These are phyloP conservation scores for Nannizzia gypsea DNA, from an alignment of 2,329 filamentous ascomycete genomes.

Conservation along the genomic window DNA sequence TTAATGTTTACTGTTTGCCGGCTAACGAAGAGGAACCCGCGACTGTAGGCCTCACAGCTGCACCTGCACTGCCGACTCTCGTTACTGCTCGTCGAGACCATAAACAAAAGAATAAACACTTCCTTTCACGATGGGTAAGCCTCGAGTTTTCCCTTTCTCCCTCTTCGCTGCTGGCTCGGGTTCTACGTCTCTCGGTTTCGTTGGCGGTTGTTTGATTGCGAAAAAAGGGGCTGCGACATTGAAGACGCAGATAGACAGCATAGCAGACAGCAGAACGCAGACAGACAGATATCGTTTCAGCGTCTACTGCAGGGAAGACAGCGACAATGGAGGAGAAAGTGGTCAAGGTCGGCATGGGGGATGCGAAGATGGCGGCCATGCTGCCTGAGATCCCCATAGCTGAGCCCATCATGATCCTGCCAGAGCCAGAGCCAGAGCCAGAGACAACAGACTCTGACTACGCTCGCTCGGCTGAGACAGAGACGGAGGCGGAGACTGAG, in stretches of 20 bases:
- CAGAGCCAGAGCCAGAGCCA: not conserved
- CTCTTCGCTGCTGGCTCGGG: not conserved
- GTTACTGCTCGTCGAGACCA: not conserved
- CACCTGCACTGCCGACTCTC: not conserved
- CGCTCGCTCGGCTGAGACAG: too few relatives aligned
- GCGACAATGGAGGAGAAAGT: not conserved
- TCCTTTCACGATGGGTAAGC: conserved; percentile 28
- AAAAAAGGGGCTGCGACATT: not conserved
- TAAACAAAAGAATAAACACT: not conserved
- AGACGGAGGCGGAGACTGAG: too few relatives aligned
- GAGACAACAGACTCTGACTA: conserved; percentile 1
- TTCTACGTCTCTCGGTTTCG: not conserved
- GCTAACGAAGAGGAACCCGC: not conserved
- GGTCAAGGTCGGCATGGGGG: not conserved
- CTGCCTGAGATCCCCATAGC: not conserved
- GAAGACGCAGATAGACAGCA: too few relatives aligned
- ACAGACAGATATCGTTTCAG: not conserved
- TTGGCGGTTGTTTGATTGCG: not conserved
- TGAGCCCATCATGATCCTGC: not conserved
- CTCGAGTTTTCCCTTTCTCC: conserved; percentile 7
- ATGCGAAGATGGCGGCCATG: not conserved
- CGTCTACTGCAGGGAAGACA: not conserved
- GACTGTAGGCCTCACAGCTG: not conserved
- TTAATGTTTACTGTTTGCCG: conserved; percentile 8
- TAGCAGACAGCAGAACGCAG: too few relatives aligned